Evolutionary conservation across 345 rosid species (phyloP).

Genomic region (Gossypium raimondii): DNA sequence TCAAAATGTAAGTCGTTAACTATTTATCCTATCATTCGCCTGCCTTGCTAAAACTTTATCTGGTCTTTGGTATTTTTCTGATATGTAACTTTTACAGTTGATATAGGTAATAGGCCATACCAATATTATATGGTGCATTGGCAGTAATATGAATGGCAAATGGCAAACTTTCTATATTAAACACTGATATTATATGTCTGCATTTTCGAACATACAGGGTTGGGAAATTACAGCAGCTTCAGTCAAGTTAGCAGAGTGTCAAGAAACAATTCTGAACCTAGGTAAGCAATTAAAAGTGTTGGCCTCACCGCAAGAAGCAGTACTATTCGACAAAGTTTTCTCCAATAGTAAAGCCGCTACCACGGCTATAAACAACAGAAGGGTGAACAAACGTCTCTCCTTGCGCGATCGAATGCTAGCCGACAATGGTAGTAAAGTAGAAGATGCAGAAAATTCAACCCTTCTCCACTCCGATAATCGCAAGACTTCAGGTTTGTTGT

Average conservation of each 20-base stretch:
- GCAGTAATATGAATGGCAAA: too few relatives aligned
- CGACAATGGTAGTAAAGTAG: conserved; percentile 45
- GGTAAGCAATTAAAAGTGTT: conserved; percentile 77
- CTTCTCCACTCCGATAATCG: conserved; percentile 18
- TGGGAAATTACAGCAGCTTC: conserved; percentile 68
- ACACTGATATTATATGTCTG: conserved; percentile 3
- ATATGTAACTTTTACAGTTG: background rate
- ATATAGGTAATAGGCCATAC: too few relatives aligned
- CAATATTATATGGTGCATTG: too few relatives aligned
- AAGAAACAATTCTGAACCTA: conserved; percentile 70
- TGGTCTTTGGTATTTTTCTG: background rate
- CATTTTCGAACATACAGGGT: conserved; percentile 36
- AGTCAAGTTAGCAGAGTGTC: conserved; percentile 83
- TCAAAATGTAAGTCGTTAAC: conserved; percentile 49
- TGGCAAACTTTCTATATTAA: background rate
- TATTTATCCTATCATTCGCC: background rate
- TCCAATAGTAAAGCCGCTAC: conserved; percentile 20
- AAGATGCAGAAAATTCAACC: conserved; percentile 17
- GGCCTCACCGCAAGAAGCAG: conserved; percentile 48
- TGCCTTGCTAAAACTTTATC: background rate
- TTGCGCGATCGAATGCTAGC: conserved; percentile 63
- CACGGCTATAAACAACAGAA: conserved; percentile 25
- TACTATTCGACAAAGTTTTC: conserved; percentile 39
- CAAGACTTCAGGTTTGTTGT: conserved; percentile 21
- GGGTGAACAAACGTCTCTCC: conserved; percentile 39